Percentiles rank a stretch among this genome's conserved stretches.
These are phyloP conservation scores for Euphorbia corollata DNA, from an alignment of 441 rosid genomes.

Conservation along the genomic window DNA sequence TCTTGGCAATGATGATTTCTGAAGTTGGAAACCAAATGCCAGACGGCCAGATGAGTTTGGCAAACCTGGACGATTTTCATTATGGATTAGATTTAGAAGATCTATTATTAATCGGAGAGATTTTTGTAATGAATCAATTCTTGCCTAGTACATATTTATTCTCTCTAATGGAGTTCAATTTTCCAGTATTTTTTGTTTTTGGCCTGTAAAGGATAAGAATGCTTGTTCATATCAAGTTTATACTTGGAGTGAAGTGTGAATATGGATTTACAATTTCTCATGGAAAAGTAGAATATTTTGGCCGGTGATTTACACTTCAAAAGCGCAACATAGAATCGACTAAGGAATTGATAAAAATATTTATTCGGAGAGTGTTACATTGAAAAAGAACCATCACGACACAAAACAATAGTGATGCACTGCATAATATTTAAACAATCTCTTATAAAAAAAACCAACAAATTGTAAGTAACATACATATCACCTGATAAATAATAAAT, in stretches of 20 bases:
- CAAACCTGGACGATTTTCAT: not conserved
- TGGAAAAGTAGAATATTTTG: not conserved
- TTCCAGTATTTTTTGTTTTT: not conserved
- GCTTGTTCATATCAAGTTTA: not conserved
- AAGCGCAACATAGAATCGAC: no score
- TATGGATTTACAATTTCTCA: not conserved
- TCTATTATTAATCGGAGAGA: not conserved
- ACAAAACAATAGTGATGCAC: no score
- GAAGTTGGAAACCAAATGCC: slow-evolving; percentile 15
- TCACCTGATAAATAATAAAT: no score
- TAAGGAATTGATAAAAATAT: no score
- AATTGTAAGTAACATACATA: no score
- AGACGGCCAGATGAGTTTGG: slow-evolving; percentile 6
- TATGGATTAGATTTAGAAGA: slow-evolving; percentile 9
- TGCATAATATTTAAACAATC: no score
- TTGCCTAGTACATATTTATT: not conserved
- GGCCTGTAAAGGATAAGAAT: not conserved
- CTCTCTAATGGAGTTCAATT: not conserved
- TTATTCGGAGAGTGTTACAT: no score
- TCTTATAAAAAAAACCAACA: no score
- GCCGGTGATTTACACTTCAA: no score
- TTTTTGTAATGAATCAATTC: not conserved
- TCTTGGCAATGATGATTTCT: slow-evolving; percentile 12
- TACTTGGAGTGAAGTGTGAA: not conserved
- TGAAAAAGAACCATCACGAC: no score